These are phyloP conservation scores for Vitis hybrid DNA, from an alignment of 177 flowering plant genomes.

Conservation along the genomic window DNA sequence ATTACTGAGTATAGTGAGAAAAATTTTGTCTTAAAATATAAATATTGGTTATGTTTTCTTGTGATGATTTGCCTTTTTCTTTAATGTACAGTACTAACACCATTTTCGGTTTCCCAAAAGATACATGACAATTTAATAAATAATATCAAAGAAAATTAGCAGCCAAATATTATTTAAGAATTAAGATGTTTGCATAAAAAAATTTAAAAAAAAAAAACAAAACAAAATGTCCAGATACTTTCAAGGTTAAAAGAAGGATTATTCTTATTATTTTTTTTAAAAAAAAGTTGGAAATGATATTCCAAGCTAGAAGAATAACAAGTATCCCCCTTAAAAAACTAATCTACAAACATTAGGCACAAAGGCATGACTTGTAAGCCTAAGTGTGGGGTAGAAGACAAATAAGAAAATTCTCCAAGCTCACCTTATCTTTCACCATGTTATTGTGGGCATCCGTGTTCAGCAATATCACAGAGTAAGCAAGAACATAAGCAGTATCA, in stretches of 20 bases:
- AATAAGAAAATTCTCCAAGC: constrained; percentile 21
- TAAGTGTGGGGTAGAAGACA: not conserved
- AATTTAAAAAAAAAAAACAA: not conserved
- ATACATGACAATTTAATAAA: too few species aligned
- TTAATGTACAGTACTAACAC: too few species aligned
- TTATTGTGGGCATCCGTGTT: constrained; percentile 97
- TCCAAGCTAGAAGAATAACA: not conserved
- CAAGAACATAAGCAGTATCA: constrained; percentile 99
- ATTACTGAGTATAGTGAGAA: too few species aligned
- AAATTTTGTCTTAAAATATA: too few species aligned
- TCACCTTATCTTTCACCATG: constrained; percentile 98
- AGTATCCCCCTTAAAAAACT: not conserved
- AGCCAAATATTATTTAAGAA: not conserved
- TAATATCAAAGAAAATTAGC: too few species aligned
- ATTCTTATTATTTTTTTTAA: not conserved
- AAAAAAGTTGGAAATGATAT: too few species aligned
- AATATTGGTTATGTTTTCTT: too few species aligned
- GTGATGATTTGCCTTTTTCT: too few species aligned
- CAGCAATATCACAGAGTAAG: constrained; percentile 98
- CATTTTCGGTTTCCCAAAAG: too few species aligned
- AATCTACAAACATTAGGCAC: not conserved
- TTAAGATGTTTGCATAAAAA: not conserved
- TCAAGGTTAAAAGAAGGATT: too few species aligned
- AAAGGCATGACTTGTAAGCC: not conserved
- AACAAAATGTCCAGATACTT: not conserved